Evolutionary conservation across 2,329 filamentous ascomycete genomes (phyloP).

Genomic region (Talaromyces sp.): DNA sequence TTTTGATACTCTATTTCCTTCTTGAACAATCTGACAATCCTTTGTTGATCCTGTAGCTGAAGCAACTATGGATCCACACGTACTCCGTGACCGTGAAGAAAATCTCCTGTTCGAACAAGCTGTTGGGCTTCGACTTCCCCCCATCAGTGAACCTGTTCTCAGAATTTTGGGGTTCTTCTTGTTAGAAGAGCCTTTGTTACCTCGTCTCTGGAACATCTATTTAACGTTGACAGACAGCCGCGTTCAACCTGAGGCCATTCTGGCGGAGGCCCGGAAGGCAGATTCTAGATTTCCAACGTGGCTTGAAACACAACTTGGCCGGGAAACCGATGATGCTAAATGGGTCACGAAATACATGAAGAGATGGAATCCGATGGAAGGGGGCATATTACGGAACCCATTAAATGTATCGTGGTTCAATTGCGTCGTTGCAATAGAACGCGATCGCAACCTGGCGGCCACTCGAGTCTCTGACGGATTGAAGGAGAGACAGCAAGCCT

Average conservation of each 20-base stretch:
- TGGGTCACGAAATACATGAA: neutral
- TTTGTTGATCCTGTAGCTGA: neutral
- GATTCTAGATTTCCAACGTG: neutral
- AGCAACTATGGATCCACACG: too few relatives aligned
- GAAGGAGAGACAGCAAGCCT: neutral
- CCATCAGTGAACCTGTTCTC: neutral
- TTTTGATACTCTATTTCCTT: neutral
- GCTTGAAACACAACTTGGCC: neutral
- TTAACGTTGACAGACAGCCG: neutral
- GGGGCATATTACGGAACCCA: neutral
- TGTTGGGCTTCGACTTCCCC: neutral
- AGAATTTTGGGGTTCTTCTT: neutral
- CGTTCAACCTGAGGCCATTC: too few relatives aligned
- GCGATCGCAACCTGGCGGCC: too few relatives aligned
- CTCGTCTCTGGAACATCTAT: neutral
- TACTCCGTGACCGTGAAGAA: neutral
- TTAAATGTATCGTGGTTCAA: neutral
- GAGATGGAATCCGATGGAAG: neutral
- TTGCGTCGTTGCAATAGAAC: neutral
- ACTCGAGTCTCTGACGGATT: too few relatives aligned
- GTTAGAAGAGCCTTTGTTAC: neutral
- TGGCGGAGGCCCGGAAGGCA: too few relatives aligned
- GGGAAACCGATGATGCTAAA: neutral
- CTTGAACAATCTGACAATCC: neutral
- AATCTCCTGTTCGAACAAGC: neutral